A percentile compares a stretch with the other conserved stretches of the same genome.
phyloP scores from a whole-genome alignment of 169 alveolate genomes.

The Cryptosporidium andersoni region DNA sequence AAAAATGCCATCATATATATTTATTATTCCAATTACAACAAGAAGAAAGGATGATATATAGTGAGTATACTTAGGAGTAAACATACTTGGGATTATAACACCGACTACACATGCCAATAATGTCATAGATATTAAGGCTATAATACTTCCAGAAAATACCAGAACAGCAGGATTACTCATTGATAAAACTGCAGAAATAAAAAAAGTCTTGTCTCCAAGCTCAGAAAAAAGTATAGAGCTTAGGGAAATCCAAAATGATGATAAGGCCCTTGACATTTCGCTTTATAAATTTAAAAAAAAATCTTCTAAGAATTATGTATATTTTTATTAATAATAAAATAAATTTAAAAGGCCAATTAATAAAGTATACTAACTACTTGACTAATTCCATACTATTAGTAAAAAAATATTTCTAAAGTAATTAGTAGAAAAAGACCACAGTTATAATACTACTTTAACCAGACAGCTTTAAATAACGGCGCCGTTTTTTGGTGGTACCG shows the following conservation, averaged over 20 bases:
- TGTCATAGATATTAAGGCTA: constrained; percentile 79
- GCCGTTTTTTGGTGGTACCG: too few species aligned
- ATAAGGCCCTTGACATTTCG: constrained; percentile 16
- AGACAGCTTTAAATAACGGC: too few species aligned
- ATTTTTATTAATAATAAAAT: too few species aligned
- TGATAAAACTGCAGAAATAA: constrained; percentile 78
- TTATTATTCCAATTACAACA: constrained; percentile 68
- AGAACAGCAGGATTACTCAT: constrained; percentile 73
- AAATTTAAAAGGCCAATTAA: too few species aligned
- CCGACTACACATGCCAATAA: constrained; percentile 76
- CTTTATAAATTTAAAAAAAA: background rate
- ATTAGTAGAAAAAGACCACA: too few species aligned
- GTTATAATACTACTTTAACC: too few species aligned
- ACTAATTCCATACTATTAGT: too few species aligned
- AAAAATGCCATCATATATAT: constrained; percentile 72
- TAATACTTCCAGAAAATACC: constrained; percentile 75
- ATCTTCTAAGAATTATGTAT: background rate
- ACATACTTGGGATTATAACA: constrained; percentile 57
- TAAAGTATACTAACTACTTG: too few species aligned
- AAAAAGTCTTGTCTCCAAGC: constrained; percentile 82
- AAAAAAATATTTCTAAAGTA: too few species aligned
- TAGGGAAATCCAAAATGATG: constrained; percentile 64
- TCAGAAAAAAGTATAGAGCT: constrained; percentile 77
- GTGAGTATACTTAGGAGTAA: constrained; percentile 69
- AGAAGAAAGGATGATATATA: constrained; percentile 71